Base-by-base conservation (phyloP, 1,284 basidiomycete genomes). In the Malassezia nana region DNA sequence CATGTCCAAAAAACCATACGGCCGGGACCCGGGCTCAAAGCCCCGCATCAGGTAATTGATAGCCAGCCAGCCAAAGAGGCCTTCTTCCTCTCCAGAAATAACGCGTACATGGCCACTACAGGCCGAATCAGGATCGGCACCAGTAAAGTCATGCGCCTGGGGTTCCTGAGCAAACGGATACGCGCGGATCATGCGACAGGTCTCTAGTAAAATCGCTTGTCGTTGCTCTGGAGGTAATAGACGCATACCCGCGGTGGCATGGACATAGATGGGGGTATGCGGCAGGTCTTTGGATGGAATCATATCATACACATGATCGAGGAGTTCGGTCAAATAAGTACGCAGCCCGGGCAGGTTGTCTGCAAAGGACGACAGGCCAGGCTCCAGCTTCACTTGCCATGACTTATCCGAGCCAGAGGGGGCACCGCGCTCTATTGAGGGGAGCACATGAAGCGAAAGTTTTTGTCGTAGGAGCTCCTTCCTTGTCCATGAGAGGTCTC, bases 41-140 rank as follows among this genome's bases (percentile, higher is more conserved):
- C 91, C 92, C 70, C 98, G 88, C 89, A 96, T 94, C 40, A 98
- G 83, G 74, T 99, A 98, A 75, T 98, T 99, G 71, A 96, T 89
- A 0, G 91, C 63, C 51, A 99, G 89, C 94, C 94, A 99, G 1
- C 94, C 94, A 75, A 92, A 94, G 43, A 96, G 77, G 0, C 94
- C 94, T 72, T 99, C 94, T 75, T 98, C 92, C 75, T 98, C 91
- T 46, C 94, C 94, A 1, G 88, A 87, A 67, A 98, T 98, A 65
- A 98, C 89, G 53, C 87, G 83, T 2, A 98, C 84, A 64, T 86
- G 90, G 48, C 87, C 82, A 13, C 86, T 84, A 75, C 92, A 56
- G 5, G 49, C 48, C 13, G 26, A 45, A 24, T 55, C 43, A 1
- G 48, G 25, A n/a, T 55, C 50, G 22, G 35, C 44, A 8, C 22